Evolutionary conservation across 768 basidiomycete species (phyloP), one percentile per base, ranked within the genome.

Genomic region (Paxillus involutus): DNA sequence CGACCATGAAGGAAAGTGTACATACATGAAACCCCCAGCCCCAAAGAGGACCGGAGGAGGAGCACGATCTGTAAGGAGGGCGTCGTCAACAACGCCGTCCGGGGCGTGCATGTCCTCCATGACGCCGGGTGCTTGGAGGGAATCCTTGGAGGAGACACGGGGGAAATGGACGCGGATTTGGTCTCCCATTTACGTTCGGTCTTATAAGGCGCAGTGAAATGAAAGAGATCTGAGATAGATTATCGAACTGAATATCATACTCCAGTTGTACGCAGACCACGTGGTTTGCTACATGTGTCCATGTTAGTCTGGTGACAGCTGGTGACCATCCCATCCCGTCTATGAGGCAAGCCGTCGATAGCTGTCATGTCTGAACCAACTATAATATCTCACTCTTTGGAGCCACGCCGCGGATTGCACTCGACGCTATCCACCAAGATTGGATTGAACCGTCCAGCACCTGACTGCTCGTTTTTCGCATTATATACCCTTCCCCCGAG

Each of bases 1-100:
- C 17, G 16, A 11, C 6, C n/a, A n/a, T 30, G 24, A 44, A 14
- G 49, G 49, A 40, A 41, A 13, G 26, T 8, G 21, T 12, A 72
- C 80, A 66, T 54, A 89, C 88, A 88, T 82, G n/a, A 84, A 81
- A 5, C 89, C 88, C 14, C 85, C 86, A 49, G 89, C 89, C 17
- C 85, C 85, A 63, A 91, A 91, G 41, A 78, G 68, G 44, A 78
- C 75, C 5, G 87, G 88, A 4, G 79, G 84, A 17, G 50, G 58
- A 36, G 52, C 49, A 9, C 53, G 60, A 57, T 60, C 65, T 17
- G 51, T 41, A 24, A 48, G 55, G 29, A 58, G 50, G 46, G 48
- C 29, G 26, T 49, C 57, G 43, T 65, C 58, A 43, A 55, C 39
- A 48, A 44, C 47, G 40, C 53, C 45, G 7, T 62, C 63, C 13